Evolutionary conservation across 1,284 basidiomycete species (phyloP).

Genomic region (Moesziomyces parantarcticus): DNA sequence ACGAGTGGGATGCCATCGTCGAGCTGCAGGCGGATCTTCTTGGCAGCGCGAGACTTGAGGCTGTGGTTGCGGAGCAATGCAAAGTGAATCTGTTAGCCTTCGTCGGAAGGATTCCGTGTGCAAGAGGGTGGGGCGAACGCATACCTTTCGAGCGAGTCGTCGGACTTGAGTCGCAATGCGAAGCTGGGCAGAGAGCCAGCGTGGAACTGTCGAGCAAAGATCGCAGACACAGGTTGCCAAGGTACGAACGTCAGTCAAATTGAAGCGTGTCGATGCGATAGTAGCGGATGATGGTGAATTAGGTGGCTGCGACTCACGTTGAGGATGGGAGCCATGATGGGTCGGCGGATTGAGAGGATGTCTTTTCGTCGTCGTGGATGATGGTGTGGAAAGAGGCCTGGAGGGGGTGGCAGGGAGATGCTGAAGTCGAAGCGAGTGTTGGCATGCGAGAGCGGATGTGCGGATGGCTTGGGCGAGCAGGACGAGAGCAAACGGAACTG

Average conservation of each 20-base stretch:
- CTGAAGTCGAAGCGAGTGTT: conserved; percentile 1
- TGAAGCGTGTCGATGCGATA: not conserved
- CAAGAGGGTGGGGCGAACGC: conserved; percentile 1
- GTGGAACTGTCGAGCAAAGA: conserved; percentile 51
- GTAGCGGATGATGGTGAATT: not conserved
- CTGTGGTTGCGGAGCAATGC: conserved; percentile 9
- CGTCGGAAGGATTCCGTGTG: not conserved
- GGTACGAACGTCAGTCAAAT: conserved; percentile 2
- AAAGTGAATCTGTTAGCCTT: not conserved
- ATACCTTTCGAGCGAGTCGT: conserved; percentile 57
- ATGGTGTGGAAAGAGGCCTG: not conserved
- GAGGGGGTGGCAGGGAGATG: too few species aligned
- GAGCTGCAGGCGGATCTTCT: conserved; percentile 61
- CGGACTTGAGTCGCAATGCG: conserved; percentile 60
- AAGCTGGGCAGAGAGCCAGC: conserved; percentile 64
- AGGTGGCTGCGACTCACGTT: conserved; percentile 47
- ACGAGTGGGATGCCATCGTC: conserved; percentile 61
- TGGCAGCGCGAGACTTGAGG: conserved; percentile 56
- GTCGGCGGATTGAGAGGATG: conserved; percentile 5
- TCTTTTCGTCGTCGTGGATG: conserved; percentile 5
- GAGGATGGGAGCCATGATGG: conserved; percentile 61
- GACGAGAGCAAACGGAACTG: conserved; percentile 16
- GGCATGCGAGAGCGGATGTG: conserved; percentile 12
- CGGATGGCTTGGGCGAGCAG: conserved; percentile 17
- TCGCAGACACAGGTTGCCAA: not conserved